Base-by-base conservation (phyloP, 768 basidiomycete species). In the Termitomyces sp. region DNA sequence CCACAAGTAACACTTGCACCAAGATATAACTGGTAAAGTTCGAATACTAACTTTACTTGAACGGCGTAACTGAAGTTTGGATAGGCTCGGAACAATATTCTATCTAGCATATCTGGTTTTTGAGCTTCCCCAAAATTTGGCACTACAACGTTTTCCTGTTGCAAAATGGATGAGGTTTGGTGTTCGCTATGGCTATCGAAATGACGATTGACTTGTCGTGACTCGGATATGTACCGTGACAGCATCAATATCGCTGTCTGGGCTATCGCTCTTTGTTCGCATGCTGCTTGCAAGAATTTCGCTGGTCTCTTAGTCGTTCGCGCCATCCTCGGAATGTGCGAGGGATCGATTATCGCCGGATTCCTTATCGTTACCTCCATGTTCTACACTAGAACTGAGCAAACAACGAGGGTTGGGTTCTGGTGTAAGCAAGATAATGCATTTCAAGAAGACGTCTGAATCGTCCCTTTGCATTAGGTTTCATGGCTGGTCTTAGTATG, bases 101-200 rank as follows among this genome's bases (percentile, higher is more conserved):
- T 90, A 89, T 62, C 66, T 90, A 51, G 81, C 83, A 64, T 89
- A 89, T 62, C 77, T 89, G 11, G 62, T 75, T 12, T 89, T 90
- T 60, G 86, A 88, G 62, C 87, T 86, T 61, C 88, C 87, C 0
- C 89, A 89, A 66, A 89, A 89, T 63, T 69, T 88, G 11, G 84
- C 81, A 0, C 73, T 90, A 3, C 88, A 89, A 60, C 77, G 80
- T 17, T 89, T 88, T 63, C 87, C 86, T 0, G 87, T 89, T 8
- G 88, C 83, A 17, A 87, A 81, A 78, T 89, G 88, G 88, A 86
- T 89, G 83, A 88, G 86, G 87, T 81, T 57, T 29, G 74, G 54
- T 12, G 27, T 49, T 23, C 8, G 27, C 47, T 48, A 14, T 44
- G 16, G 16, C 16, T 27, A 3, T 14, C 8, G n/a, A 29, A 49